Base-by-base conservation (phyloP, 2,329 filamentous ascomycete species). In the Shiraia bambusicola region DNA sequence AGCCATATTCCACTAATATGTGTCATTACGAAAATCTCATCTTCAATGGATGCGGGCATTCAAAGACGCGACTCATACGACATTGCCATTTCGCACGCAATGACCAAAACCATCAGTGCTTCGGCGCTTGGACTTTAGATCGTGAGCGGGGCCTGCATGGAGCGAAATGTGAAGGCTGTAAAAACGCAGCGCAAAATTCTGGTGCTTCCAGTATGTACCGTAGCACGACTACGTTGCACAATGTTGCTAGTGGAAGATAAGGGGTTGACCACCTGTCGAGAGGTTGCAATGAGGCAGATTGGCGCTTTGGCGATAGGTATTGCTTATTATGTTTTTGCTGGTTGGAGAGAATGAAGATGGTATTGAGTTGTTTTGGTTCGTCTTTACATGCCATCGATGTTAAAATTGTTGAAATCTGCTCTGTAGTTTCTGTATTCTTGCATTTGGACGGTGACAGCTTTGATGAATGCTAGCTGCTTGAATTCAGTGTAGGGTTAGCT, bases 21-120 rank as follows among this genome's bases (percentile, higher is more conserved):
- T 88, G 84, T 55, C 80, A 85, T 61, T 88, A 74, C 66, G 85
- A 90, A 62, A 80, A 83, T 49, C 85, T 86, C 53, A 65, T 80
- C 45, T 89, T 85, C 63, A 24, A 47, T 10, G 56, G 59, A 15
- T 91, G 86, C 70, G 74, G 74, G 22, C 85, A 88, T 69, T 76
- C 73, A 4, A 70, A 72, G 12, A 68, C 76, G 17, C 78, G 81
- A 14, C 72, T 87, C 22, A 81, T 83, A 59, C 82, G 80, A 16
- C 79, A 88, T 66, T 91, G 87, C 66, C 87, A 90, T 68, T 83
- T 82, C 52, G 84, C 86, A 5, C 82, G 87, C 44, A 88, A 87
- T 61, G 82, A 88, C 54, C 80, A 80, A 1, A 75, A 78, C 47
- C 85, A 90, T 62, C 75, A 81, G 54, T 90, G 87, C 66, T 80